These are phyloP conservation scores for Sclerotinia glacialis DNA, from an alignment of 2,329 filamentous ascomycete genomes.

Conservation along the genomic window DNA sequence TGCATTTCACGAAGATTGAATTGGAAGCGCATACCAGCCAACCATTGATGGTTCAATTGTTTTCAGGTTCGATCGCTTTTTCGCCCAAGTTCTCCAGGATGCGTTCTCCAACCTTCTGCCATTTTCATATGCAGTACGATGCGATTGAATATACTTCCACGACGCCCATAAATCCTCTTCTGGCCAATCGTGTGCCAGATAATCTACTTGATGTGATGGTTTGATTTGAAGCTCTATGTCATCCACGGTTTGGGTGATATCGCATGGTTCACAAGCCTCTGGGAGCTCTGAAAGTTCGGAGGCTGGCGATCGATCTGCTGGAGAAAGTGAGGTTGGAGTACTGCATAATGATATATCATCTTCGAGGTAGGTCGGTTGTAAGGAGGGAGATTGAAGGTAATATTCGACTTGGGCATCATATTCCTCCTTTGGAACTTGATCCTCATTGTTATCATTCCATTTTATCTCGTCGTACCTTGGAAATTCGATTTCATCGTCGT, in stretches of 20 bases:
- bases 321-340: slow-evolving; percentile 55
- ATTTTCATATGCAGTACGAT: slow-evolving; percentile 75
- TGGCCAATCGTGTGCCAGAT: slow-evolving; percentile 89
- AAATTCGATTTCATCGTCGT: slow-evolving; percentile 62
- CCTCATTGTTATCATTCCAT: slow-evolving; percentile 1
- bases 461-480: slow-evolving; percentile 43
- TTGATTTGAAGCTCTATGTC: slow-evolving; percentile 54
- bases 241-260: slow-evolving; percentile 43
- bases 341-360: slow-evolving; percentile 53
- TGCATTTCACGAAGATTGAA: neutral
- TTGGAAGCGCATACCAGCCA: slow-evolving; percentile 69
- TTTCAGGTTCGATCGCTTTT: slow-evolving; percentile 79
- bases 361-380: slow-evolving; percentile 47
- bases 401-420: slow-evolving; percentile 43
- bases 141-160: slow-evolving; percentile 88
- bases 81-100: slow-evolving; percentile 96
- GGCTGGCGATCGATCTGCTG: slow-evolving; percentile 45
- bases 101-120: slow-evolving; percentile 86
- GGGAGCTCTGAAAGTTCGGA: slow-evolving; percentile 24
- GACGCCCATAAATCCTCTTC: slow-evolving; percentile 98
- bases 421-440: slow-evolving; percentile 28
- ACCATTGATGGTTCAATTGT: slow-evolving; percentile 88
- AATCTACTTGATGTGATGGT: slow-evolving; percentile 83
- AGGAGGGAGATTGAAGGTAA: slow-evolving; percentile 52
- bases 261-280: slow-evolving; percentile 1